Percentiles rank a stretch among this genome's conserved stretches.
Conservation (phyloP, 345 rosid species). For the Lepidium aucheri region DNA sequence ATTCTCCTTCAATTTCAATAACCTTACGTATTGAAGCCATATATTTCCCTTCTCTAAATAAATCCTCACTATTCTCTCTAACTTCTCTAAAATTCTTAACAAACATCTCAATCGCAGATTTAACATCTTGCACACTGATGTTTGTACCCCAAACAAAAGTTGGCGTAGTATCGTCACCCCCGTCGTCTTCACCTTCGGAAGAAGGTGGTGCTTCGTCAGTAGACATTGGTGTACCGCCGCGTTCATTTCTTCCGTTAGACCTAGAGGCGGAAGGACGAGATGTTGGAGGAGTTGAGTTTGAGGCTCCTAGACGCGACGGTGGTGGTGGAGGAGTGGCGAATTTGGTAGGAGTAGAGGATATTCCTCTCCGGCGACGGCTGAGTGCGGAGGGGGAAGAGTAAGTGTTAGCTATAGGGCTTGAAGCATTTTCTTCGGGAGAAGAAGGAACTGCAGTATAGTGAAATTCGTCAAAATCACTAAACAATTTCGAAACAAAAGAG, state of each 20-base stretch:
- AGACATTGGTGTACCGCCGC: slow-evolving; percentile 5
- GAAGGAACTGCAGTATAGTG: slow-evolving; percentile 41
- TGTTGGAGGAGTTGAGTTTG: slow-evolving; percentile 48
- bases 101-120: slow-evolving; percentile 80
- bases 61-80: slow-evolving; percentile 33
- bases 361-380: slow-evolving; percentile 24
- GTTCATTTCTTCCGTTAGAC: slow-evolving; percentile 24
- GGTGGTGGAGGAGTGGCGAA: slow-evolving; percentile 37
- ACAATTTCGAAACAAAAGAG: background rate
- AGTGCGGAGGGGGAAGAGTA: slow-evolving; percentile 46
- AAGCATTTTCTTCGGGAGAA: slow-evolving; percentile 52
- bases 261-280: slow-evolving; percentile 32
- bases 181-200: slow-evolving; percentile 62
- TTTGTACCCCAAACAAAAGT: slow-evolving; percentile 96
- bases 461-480: background rate
- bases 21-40: slow-evolving; percentile 64
- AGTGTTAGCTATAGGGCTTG: slow-evolving; percentile 63
- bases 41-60: slow-evolving; percentile 78
- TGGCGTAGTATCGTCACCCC: slow-evolving; percentile 58
- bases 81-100: slow-evolving; percentile 74
- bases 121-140: slow-evolving; percentile 87
- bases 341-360: slow-evolving; percentile 28
- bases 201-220: slow-evolving; percentile 41
- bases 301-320: slow-evolving; percentile 27
- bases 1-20: slow-evolving; percentile 81